These are phyloP conservation scores for Trichoderma guizhouense DNA, from an alignment of 2,329 filamentous ascomycete species.

Conservation along the genomic window DNA sequence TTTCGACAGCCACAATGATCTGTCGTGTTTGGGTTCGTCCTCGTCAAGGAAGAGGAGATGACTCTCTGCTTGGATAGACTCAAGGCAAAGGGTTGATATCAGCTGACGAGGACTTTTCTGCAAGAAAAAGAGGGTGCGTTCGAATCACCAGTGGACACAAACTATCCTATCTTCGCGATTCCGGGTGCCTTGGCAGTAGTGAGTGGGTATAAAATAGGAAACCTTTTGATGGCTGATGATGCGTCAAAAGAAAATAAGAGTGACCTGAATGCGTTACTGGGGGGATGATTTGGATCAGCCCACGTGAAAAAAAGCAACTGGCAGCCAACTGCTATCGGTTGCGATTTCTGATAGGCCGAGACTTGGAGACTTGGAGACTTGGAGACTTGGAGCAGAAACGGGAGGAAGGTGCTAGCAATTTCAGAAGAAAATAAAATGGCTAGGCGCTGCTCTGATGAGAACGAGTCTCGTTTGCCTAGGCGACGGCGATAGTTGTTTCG, in stretches of 20 bases:
- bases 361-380: not conserved
- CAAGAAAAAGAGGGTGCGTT: not conserved
- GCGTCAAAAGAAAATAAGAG: not conserved
- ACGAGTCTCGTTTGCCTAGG: not conserved
- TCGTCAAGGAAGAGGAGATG: not conserved
- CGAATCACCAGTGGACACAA: not conserved
- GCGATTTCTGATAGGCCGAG: not conserved
- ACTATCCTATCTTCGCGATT: not conserved
- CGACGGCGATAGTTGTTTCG: not conserved
- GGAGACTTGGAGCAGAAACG: not conserved
- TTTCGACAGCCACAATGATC: not conserved
- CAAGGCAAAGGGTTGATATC: not conserved
- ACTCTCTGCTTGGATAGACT: not conserved
- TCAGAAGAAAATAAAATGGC: not conserved
- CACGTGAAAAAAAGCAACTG: not conserved
- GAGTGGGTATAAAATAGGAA: not conserved
- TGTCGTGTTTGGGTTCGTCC: not conserved
- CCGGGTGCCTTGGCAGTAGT: not conserved
- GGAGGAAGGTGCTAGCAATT: conserved; percentile 3
- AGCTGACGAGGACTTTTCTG: not conserved
- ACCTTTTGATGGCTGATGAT: not conserved
- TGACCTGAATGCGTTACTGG: not conserved
- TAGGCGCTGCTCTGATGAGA: not conserved
- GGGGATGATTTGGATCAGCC: not conserved
- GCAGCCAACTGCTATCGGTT: not conserved